Percentiles rank a stretch among this genome's conserved stretches.
These are phyloP conservation scores for Paralagenidium karlingii DNA, from an alignment of 352 stramenopile species.

Conservation along the genomic window DNA sequence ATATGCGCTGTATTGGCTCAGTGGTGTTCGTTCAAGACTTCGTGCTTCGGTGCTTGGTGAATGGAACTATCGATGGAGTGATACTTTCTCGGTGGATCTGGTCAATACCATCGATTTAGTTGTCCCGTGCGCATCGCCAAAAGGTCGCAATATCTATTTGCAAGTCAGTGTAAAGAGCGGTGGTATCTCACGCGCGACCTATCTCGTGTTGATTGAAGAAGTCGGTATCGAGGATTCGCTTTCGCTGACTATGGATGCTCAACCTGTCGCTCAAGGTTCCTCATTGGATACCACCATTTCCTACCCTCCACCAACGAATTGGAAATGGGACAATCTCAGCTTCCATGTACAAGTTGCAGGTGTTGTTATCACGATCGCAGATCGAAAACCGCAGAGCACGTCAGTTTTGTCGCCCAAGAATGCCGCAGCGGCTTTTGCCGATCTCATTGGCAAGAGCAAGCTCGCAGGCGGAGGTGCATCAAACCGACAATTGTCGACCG, in stretches of 20 bases:
- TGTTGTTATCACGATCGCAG: conserved; percentile 50
- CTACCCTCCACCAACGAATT: too few species aligned
- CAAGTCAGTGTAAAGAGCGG: conserved; percentile 57
- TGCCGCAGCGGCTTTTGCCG: conserved; percentile 9
- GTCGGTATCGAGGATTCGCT: conserved; percentile 4
- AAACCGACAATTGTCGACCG: conserved; percentile 1
- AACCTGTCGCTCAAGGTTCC: too few species aligned
- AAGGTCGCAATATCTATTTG: conserved; percentile 12
- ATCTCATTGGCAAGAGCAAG: conserved; percentile 1
- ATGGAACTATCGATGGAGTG: conserved; percentile 50
- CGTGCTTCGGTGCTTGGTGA: conserved; percentile 42
- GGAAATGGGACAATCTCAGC: conserved; percentile 51
- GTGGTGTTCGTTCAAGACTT: conserved; percentile 26
- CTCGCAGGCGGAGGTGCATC: not conserved
- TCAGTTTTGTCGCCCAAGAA: conserved; percentile 3
- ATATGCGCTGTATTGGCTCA: conserved; percentile 74
- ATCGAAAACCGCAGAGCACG: conserved; percentile 24
- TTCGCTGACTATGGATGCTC: too few species aligned
- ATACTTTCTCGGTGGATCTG: conserved; percentile 32
- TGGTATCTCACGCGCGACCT: conserved; percentile 59
- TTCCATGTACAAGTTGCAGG: conserved; percentile 59
- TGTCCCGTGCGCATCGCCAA: conserved; percentile 22
- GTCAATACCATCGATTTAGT: conserved; percentile 28
- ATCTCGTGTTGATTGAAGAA: conserved; percentile 52
- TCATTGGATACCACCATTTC: too few species aligned